phyloP scores from a whole-genome alignment of 768 basidiomycete genomes.

The Melanogaster broomeanus region DNA sequence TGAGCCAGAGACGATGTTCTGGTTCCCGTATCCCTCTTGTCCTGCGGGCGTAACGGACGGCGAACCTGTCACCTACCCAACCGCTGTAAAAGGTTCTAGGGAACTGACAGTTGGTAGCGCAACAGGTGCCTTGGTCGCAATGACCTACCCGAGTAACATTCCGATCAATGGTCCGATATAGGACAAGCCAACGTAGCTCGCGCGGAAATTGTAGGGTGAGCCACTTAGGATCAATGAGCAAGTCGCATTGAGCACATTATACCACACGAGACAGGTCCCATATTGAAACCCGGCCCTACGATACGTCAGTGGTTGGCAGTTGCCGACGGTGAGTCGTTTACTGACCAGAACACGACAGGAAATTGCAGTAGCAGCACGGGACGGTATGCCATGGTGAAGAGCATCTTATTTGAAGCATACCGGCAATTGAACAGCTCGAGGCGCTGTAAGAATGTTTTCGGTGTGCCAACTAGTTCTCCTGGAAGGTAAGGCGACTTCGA shows the following conservation, averaged over 20 bases:
- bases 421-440: constrained; percentile 14
- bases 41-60: constrained; percentile 18
- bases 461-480: constrained; percentile 10
- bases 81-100: constrained; percentile 19
- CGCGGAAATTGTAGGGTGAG: constrained; percentile 22
- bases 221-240: constrained; percentile 19
- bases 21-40: constrained; percentile 18
- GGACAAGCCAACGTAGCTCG: constrained; percentile 20
- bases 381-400: constrained; percentile 19
- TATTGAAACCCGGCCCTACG: constrained; percentile 24
- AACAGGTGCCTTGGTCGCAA: no score
- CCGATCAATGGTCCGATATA: constrained; percentile 23
- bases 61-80: constrained; percentile 20
- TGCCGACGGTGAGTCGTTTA: neutral
- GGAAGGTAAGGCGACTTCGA: constrained; percentile 6
- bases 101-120: neutral
- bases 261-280: constrained; percentile 22
- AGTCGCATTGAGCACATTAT: constrained; percentile 24
- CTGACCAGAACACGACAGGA: constrained; percentile 20
- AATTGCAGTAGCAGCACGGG: constrained; percentile 19
- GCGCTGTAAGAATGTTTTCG: constrained; percentile 13
- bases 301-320: neutral
- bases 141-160: constrained; percentile 16
- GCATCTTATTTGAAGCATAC: constrained; percentile 19
- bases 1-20: constrained; percentile 26